phyloP scores from a whole-genome alignment of 176 grass and related monocot species.

The Eremochloa ophiuroides region DNA sequence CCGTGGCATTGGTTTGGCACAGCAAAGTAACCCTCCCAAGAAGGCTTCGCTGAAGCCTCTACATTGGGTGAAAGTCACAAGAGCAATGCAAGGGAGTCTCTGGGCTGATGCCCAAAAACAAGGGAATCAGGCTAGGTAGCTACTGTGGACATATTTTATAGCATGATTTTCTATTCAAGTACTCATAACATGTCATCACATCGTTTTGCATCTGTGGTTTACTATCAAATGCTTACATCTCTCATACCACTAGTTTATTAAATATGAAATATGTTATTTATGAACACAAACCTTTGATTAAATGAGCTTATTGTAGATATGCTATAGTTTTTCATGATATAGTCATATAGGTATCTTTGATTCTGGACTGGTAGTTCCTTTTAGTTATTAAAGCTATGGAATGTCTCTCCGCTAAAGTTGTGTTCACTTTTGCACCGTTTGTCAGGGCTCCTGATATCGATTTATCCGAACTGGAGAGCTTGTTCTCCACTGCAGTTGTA shows the following conservation, averaged over 20 bases:
- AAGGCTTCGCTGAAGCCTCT: slow-evolving; percentile 91
- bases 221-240: not conserved
- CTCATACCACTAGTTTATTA: slow-evolving; percentile 7
- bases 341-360: slow-evolving; percentile 1
- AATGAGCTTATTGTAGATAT: slow-evolving; percentile 11
- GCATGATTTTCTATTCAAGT: slow-evolving; percentile 10
- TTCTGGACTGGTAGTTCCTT: not conserved
- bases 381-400: slow-evolving; percentile 1
- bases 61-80: slow-evolving; percentile 98
- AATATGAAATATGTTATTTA: slow-evolving; percentile 15
- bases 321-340: not conserved
- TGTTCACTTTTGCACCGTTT: slow-evolving; percentile 32
- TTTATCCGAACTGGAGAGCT: slow-evolving; percentile 13
- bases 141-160: slow-evolving; percentile 1
- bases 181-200: slow-evolving; percentile 3
- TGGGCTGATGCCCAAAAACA: slow-evolving; percentile 97
- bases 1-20: slow-evolving; percentile 51
- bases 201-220: slow-evolving; percentile 14
- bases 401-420: not conserved
- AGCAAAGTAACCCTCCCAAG: slow-evolving; percentile 60
- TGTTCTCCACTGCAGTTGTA: slow-evolving; percentile 38
- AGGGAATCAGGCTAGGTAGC: slow-evolving; percentile 79
- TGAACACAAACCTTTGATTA: slow-evolving; percentile 10
- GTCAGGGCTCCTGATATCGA: slow-evolving; percentile 36
- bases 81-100: slow-evolving; percentile 93